Conservation (phyloP, 2,329 filamentous ascomycete species). For the Cladorrhinum sp. region DNA sequence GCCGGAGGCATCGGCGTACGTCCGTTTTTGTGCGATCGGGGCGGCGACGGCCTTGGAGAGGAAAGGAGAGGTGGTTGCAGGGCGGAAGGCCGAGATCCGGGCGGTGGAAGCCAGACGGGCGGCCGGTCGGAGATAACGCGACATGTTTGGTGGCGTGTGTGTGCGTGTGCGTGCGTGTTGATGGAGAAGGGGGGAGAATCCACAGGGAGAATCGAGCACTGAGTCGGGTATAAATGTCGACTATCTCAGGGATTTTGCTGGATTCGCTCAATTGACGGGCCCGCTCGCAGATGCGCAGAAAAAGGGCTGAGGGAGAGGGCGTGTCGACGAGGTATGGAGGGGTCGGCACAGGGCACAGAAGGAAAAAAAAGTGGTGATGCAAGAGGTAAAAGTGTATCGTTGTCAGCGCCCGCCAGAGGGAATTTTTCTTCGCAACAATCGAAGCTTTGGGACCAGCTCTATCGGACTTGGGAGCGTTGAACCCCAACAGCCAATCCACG, state of each 20-base stretch:
- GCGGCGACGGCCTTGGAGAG: constrained; percentile 30
- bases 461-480: constrained; percentile 28
- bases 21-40: constrained; percentile 46
- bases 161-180: neutral
- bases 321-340: constrained; percentile 17
- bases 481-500: constrained; percentile 27
- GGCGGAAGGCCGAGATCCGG: constrained; percentile 28
- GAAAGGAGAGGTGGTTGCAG: constrained; percentile 27
- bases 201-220: constrained; percentile 8
- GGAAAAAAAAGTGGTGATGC: constrained; percentile 19
- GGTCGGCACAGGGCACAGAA: constrained; percentile 3
- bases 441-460: constrained; percentile 26
- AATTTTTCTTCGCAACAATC: constrained; percentile 28
- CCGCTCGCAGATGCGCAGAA: constrained; percentile 12
- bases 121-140: constrained; percentile 45
- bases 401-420: constrained; percentile 24
- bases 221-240: constrained; percentile 9
- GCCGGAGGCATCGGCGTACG: constrained; percentile 56
- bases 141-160: constrained; percentile 34
- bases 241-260: neutral
- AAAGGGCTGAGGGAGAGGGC: constrained; percentile 2
- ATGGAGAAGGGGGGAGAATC: constrained; percentile 11
- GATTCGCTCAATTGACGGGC: constrained; percentile 23
- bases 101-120: constrained; percentile 41
- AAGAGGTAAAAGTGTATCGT: constrained; percentile 8